A percentile compares a stretch with the other conserved stretches of the same genome.
phyloP scores from a whole-genome alignment of 352 stramenopile species.

The Pythium utonaiense region DNA sequence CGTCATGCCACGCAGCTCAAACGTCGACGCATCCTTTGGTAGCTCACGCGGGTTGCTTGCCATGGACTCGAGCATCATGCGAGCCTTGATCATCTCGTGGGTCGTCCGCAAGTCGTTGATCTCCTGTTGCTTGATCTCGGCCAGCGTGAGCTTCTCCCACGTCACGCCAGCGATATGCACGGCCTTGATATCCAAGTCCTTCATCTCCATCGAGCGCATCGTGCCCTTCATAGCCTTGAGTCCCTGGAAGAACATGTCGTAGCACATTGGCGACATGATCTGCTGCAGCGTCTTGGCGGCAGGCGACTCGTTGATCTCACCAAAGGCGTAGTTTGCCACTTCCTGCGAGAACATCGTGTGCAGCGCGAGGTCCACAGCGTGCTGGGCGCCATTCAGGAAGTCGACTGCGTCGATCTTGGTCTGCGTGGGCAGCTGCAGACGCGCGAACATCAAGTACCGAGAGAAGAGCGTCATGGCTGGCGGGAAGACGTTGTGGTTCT shows the following conservation, averaged over 20 bases:
- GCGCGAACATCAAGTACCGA: slow-evolving; percentile 23
- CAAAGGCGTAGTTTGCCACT: slow-evolving; percentile 28
- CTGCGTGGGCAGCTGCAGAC: slow-evolving; percentile 24
- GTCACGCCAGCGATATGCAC: slow-evolving; percentile 18
- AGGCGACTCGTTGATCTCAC: slow-evolving; percentile 15
- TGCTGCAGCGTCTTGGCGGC: slow-evolving; percentile 17
- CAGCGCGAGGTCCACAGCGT: slow-evolving; percentile 27
- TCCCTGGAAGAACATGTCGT: slow-evolving; percentile 28
- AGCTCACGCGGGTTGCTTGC: slow-evolving; percentile 5
- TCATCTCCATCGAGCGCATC: slow-evolving; percentile 26
- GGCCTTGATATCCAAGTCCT: slow-evolving; percentile 24
- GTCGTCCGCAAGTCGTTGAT: slow-evolving; percentile 14
- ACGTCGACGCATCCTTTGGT: background rate
- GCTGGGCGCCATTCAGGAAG: slow-evolving; percentile 27
- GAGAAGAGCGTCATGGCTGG: slow-evolving; percentile 19
- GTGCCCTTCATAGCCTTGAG: slow-evolving; percentile 26
- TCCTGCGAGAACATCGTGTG: slow-evolving; percentile 30
- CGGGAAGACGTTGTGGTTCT: slow-evolving; percentile 25
- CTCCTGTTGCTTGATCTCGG: slow-evolving; percentile 29
- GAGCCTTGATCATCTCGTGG: slow-evolving; percentile 24
- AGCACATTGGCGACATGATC: slow-evolving; percentile 32
- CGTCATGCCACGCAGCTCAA: slow-evolving; percentile 10
- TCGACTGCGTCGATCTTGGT: slow-evolving; percentile 28
- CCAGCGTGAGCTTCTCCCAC: slow-evolving; percentile 25
- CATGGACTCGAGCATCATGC: slow-evolving; percentile 17